Conservation (phyloP, 352 stramenopile species). For the Pythium grandisporangium region DNA sequence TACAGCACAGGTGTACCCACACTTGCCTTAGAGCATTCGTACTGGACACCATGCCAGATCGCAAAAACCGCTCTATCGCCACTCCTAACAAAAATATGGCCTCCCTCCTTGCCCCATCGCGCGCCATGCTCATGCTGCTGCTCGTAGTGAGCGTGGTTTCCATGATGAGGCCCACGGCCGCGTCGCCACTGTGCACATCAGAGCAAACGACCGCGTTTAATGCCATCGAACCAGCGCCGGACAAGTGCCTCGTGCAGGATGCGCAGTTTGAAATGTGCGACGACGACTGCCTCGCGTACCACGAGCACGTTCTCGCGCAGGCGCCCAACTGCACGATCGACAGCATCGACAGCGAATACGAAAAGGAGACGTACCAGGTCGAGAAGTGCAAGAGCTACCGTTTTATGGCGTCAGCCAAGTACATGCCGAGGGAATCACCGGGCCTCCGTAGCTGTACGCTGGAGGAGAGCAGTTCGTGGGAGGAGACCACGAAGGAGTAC, state of each 20-base stretch:
- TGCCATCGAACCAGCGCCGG: background rate
- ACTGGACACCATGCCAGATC: too few relatives aligned
- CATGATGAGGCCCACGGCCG: slow-evolving; percentile 1
- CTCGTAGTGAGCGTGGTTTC: background rate
- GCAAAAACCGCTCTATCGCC: too few relatives aligned
- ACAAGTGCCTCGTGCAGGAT: background rate
- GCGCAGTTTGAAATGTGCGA: slow-evolving; percentile 1
- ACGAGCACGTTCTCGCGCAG: background rate
- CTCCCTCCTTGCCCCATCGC: too few relatives aligned
- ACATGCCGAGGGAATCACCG: slow-evolving; percentile 1
- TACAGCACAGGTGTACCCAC: too few relatives aligned
- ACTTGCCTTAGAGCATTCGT: too few relatives aligned
- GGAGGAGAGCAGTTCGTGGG: background rate
- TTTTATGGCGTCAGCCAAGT: background rate
- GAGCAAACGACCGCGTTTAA: background rate
- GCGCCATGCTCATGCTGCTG: background rate
- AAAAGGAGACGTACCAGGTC: background rate
- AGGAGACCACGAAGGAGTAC: background rate
- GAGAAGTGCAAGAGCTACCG: background rate
- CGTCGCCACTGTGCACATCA: background rate
- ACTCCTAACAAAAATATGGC: too few relatives aligned
- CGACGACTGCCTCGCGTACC: slow-evolving; percentile 1
- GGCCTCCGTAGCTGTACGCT: background rate
- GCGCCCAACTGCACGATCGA: slow-evolving; percentile 1
- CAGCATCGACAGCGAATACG: background rate